Base-by-base conservation (phyloP, 805 yeast species). In the Teunomyces lycoperdinae region DNA sequence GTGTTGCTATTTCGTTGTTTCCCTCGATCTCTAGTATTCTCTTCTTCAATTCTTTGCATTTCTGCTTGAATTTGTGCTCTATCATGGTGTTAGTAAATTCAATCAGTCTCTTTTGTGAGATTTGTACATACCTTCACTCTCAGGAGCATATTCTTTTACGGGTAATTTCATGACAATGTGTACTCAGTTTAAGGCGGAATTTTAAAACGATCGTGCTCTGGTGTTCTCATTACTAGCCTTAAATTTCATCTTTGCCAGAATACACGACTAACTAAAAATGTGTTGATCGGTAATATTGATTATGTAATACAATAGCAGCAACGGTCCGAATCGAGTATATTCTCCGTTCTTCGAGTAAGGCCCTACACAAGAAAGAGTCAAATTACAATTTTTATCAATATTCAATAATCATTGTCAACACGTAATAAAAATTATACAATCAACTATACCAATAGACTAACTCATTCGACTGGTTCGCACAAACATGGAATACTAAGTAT, bases 21-120 rank as follows among this genome's bases (percentile, higher is more conserved):
- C 80, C 83, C 58, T 89, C 95, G 29, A 90, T 77, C 52, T 85
- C 88, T 3, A 71, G 69, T 33, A 91, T 83, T 57, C 89, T 77
- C 53, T 76, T 74, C 63, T 84, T 83, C 56, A 90, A 73, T 43
- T 84, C 91, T 57, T 75, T 76, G 68, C 95, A 87, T 65, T 87
- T 85, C 53, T 78, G 81, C 52, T 76, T 78, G 62, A 80, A 77
- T 38, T 63, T 64, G 55, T 68, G 70, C 44, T 71, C 76, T 68
- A 30, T 10, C 17, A 17, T 31, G 10, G 30, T 13, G 47, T 33
- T 45, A 35, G 41, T 9, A 29, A 40, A 36, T 11, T 16, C 13
- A 16, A 17, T 28, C 46, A 13, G 20, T 27, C 24, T 24, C 26
- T 13, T 20, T 27, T 26, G 24, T 35, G 17, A n/a, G 9, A 8